Conservation (phyloP, 805 yeast species). For the Metahyphopichia silvanorum region DNA sequence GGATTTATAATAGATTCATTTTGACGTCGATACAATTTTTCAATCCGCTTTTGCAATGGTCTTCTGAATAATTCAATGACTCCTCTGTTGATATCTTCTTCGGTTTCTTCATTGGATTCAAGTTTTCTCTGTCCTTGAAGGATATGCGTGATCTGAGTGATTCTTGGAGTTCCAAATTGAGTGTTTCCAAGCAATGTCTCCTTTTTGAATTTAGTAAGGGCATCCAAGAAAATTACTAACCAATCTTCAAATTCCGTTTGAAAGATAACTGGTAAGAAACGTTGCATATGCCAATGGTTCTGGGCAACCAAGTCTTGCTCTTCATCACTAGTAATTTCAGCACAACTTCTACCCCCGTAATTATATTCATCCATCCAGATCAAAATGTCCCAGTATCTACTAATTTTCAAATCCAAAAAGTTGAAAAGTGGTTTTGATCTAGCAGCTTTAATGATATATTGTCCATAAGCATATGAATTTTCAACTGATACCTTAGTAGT, state of each 20-base stretch:
- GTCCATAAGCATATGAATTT: constrained; percentile 87
- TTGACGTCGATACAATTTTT: constrained; percentile 64
- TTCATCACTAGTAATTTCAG: constrained; percentile 41
- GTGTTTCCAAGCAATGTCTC: constrained; percentile 34
- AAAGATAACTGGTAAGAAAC: constrained; percentile 69
- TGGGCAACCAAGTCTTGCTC: constrained; percentile 46
- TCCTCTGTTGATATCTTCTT: constrained; percentile 31
- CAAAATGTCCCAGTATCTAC: constrained; percentile 86
- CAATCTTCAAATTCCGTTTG: constrained; percentile 87
- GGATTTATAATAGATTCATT: constrained; percentile 69
- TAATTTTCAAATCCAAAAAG: constrained; percentile 70
- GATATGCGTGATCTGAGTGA: constrained; percentile 63
- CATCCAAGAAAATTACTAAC: constrained; percentile 72
- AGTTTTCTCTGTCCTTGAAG: constrained; percentile 40
- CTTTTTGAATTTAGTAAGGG: constrained; percentile 55
- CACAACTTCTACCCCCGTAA: constrained; percentile 69
- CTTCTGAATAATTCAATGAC: constrained; percentile 56
- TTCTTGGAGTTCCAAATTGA: constrained; percentile 51
- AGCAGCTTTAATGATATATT: constrained; percentile 73
- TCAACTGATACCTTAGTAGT: constrained; percentile 79
- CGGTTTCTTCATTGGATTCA: constrained; percentile 31
- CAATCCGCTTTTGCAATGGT: constrained; percentile 64
- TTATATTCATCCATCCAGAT: constrained; percentile 94
- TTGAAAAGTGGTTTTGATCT: constrained; percentile 79
- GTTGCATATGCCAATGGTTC: constrained; percentile 75